Conservation (phyloP, 306 rosid species). For the Pterocarpus santalinus region DNA sequence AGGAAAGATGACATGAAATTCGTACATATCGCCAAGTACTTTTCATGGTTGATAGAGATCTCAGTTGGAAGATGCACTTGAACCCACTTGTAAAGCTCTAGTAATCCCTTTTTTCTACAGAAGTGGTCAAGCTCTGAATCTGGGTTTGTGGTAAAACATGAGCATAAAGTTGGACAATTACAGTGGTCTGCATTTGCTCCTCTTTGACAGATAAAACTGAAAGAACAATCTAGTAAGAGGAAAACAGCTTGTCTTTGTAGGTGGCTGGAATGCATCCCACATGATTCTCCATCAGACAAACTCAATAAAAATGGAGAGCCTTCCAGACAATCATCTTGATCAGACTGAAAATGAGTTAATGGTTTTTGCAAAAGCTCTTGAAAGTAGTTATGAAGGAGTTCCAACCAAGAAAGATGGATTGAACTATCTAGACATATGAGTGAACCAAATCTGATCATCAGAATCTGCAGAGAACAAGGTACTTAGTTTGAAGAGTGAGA, state of each 20-base stretch:
- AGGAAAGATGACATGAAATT: constrained; percentile 80
- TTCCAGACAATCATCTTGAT: constrained; percentile 69
- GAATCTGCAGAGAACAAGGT: constrained; percentile 58
- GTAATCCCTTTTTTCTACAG: constrained; percentile 62
- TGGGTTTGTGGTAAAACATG: constrained; percentile 46
- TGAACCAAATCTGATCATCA: constrained; percentile 83
- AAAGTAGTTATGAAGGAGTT: constrained; percentile 67
- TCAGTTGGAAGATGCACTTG: constrained; percentile 72
- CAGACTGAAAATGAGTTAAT: constrained; percentile 48
- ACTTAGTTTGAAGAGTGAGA: constrained; percentile 20
- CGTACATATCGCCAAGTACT: constrained; percentile 59
- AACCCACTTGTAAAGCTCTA: constrained; percentile 78
- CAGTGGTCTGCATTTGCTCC: constrained; percentile 48
- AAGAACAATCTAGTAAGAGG: constrained; percentile 73
- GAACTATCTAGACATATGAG: constrained; percentile 54
- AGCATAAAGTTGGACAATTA: constrained; percentile 52
- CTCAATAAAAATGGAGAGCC: constrained; percentile 82
- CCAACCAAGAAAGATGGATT: constrained; percentile 72
- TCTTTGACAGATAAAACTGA: constrained; percentile 59
- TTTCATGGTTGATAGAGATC: constrained; percentile 53
- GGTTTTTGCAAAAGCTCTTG: constrained; percentile 65
- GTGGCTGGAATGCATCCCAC: constrained; percentile 61
- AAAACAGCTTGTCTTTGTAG: constrained; percentile 76
- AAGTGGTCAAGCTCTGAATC: constrained; percentile 54
- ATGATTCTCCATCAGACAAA: constrained; percentile 62